Percentiles rank a stretch among this genome's conserved stretches.
Evolutionary conservation across 345 rosid species (phyloP).

Genomic region (Brassica nigra): DNA sequence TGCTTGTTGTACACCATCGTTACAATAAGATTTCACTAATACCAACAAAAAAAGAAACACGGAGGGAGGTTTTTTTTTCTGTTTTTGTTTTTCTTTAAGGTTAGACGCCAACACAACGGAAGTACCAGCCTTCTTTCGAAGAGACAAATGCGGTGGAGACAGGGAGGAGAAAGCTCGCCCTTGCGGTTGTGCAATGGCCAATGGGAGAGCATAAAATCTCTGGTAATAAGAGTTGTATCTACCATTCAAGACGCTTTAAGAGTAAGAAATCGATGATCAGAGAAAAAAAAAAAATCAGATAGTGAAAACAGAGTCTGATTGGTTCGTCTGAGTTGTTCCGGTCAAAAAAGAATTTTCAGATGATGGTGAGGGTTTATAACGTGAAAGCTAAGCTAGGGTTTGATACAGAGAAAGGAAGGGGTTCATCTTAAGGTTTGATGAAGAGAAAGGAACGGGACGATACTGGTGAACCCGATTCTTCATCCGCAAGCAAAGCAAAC

Average conservation of each 20-base stretch:
- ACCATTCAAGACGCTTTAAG: slow-evolving; percentile 72
- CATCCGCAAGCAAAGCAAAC: slow-evolving; percentile 32
- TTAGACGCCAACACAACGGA: slow-evolving; percentile 85
- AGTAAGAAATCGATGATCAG: background rate
- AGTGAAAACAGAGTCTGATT: too few species aligned
- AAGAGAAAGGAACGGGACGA: background rate
- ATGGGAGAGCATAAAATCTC: slow-evolving; percentile 80
- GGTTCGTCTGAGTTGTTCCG: background rate
- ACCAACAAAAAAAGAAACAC: background rate
- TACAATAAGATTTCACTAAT: background rate
- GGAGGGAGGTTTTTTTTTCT: background rate
- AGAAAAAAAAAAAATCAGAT: background rate
- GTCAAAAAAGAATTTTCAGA: background rate
- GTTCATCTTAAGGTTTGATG: background rate
- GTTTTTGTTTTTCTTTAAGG: slow-evolving; percentile 54
- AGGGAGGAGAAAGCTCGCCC: slow-evolving; percentile 66
- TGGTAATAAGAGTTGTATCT: slow-evolving; percentile 54
- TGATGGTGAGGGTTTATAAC: background rate
- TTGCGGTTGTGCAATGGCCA: slow-evolving; percentile 60
- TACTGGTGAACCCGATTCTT: slow-evolving; percentile 24
- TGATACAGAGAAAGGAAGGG: too few species aligned
- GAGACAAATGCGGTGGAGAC: slow-evolving; percentile 28
- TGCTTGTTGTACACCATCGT: slow-evolving; percentile 60
- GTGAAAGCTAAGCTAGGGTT: background rate
- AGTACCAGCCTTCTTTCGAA: slow-evolving; percentile 54